A percentile compares a stretch with the other conserved stretches of the same genome.
Evolutionary conservation across 345 rosid species (phyloP).

Genomic region (Dipteronia dyeriana): DNA sequence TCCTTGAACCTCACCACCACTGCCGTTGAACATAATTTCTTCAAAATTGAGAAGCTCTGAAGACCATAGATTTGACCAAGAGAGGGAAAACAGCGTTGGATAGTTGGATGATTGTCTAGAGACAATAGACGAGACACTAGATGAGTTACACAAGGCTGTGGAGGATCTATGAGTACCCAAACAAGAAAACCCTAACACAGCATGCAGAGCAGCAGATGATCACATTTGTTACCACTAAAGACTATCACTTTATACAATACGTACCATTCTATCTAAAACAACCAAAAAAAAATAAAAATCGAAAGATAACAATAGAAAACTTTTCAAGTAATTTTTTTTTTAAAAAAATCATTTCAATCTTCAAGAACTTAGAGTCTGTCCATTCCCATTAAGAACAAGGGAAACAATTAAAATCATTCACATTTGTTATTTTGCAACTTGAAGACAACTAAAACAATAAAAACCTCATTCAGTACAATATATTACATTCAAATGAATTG

Average conservation of each 20-base stretch:
- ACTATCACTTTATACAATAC: too few species aligned
- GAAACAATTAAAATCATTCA: too few species aligned
- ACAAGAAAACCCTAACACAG: conserved; percentile 51
- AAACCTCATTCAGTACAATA: too few species aligned
- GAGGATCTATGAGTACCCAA: conserved; percentile 68
- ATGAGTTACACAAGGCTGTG: conserved; percentile 59
- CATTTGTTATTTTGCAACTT: too few species aligned
- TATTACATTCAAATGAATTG: too few species aligned
- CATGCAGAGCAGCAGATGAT: conserved; percentile 88
- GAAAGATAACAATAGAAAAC: not conserved
- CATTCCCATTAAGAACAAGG: too few species aligned
- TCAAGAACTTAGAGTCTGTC: too few species aligned
- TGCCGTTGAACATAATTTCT: conserved; percentile 34
- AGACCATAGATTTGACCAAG: conserved; percentile 31
- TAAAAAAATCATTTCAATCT: too few species aligned
- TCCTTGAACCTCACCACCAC: conserved; percentile 30
- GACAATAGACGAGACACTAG: conserved; percentile 82
- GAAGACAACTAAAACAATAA: too few species aligned
- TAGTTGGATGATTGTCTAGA: conserved; percentile 85
- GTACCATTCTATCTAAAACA: too few species aligned
- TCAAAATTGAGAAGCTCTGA: conserved; percentile 31
- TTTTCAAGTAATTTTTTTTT: not conserved
- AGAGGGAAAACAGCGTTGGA: conserved; percentile 77
- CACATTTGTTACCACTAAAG: conserved; percentile 1
- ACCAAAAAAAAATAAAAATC: too few species aligned